Percentiles rank a stretch among this genome's conserved stretches.
Conservation (phyloP, 129 eudicot genomes). For the Erigeron canadensis region DNA sequence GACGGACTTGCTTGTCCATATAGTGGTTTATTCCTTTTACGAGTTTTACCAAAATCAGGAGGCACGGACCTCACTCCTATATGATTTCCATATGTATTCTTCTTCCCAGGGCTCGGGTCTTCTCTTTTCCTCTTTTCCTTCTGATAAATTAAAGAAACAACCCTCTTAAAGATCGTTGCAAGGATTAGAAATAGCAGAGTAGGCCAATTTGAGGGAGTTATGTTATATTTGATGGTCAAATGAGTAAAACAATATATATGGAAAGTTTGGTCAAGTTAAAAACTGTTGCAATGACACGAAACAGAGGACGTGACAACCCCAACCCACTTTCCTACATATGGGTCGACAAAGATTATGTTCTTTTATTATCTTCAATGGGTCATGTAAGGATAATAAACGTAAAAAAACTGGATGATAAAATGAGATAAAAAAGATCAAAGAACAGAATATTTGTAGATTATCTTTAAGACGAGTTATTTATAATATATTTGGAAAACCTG, state of each 20-base stretch:
- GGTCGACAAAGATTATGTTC: neutral
- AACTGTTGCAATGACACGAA: neutral
- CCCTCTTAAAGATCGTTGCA: neutral
- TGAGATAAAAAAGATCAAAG: neutral
- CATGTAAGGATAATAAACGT: neutral
- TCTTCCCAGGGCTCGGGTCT: constrained; percentile 47
- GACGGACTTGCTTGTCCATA: constrained; percentile 33
- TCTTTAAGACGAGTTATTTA: neutral
- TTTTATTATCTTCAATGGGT: neutral
- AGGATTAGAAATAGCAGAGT: neutral
- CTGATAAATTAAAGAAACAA: constrained; percentile 32
- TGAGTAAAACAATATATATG: neutral
- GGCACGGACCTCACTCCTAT: constrained; percentile 51
- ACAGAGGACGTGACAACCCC: neutral
- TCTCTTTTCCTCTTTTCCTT: constrained; percentile 54
- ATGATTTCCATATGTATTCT: constrained; percentile 34
- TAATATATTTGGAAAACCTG: neutral
- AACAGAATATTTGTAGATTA: neutral
- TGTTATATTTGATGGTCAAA: neutral
- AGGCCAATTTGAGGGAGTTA: neutral
- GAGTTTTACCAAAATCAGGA: constrained; percentile 38
- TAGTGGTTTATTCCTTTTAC: constrained; percentile 49
- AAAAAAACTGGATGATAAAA: neutral
- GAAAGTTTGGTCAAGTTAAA: neutral
- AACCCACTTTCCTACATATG: neutral